Conservation (phyloP, 2,329 filamentous ascomycete genomes). For the Aspergillus glaucus region DNA sequence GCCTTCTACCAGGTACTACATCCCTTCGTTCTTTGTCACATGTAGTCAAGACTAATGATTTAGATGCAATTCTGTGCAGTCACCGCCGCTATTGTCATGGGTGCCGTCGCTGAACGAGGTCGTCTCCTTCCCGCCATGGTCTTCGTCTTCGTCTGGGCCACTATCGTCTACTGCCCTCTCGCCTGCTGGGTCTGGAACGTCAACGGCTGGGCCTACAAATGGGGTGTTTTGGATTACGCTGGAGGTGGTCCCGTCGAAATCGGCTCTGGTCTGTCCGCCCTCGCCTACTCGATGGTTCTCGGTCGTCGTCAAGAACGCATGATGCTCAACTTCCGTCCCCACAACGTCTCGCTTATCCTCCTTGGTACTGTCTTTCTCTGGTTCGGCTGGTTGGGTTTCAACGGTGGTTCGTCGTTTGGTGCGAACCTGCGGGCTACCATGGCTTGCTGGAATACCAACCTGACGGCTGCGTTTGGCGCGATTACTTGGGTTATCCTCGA, state of each 20-base stretch:
- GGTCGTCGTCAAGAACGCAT: conserved; percentile 96
- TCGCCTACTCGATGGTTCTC: conserved; percentile 93
- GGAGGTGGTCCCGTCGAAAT: conserved; percentile 98
- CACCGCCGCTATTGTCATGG: conserved; percentile 84
- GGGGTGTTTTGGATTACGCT: conserved; percentile 92
- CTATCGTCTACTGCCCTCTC: conserved; percentile 92
- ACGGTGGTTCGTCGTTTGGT: conserved; percentile 90
- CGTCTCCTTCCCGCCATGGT: conserved; percentile 90
- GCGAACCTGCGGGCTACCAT: conserved; percentile 90
- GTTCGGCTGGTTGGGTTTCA: conserved; percentile 99
- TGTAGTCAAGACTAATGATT: background rate
- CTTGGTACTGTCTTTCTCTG: conserved; percentile 92
- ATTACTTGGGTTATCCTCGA: conserved; percentile 94
- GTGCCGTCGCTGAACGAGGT: conserved; percentile 88
- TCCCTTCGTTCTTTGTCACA: background rate
- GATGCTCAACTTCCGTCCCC: conserved; percentile 99
- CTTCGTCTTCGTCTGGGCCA: conserved; percentile 94
- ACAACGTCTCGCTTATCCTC: conserved; percentile 96
- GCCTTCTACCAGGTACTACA: conserved; percentile 77
- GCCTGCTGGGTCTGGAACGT: conserved; percentile 96
- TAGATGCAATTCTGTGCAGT: conserved; percentile 97
- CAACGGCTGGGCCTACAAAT: conserved; percentile 87
- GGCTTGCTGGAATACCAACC: conserved; percentile 96
- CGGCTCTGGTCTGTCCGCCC: conserved; percentile 81
- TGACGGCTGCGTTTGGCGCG: conserved; percentile 85